These are phyloP conservation scores for Pichia insulana DNA, from an alignment of 805 yeast genomes.

Conservation along the genomic window DNA sequence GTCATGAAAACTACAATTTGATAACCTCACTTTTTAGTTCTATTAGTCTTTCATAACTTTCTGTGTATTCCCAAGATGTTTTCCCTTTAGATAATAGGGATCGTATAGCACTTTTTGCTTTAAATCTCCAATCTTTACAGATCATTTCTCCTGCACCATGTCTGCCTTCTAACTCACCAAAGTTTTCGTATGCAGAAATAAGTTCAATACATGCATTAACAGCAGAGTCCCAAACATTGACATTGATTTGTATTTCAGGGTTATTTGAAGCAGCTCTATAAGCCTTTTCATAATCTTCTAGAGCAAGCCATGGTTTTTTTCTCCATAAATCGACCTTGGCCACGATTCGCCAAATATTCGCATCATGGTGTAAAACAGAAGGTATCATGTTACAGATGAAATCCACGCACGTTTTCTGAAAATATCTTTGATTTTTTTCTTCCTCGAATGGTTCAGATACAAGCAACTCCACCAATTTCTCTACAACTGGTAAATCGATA, in stretches of 20 bases:
- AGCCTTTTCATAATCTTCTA: conserved; percentile 82
- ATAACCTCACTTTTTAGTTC: conserved; percentile 40
- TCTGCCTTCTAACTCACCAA: conserved; percentile 79
- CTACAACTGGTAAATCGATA: conserved; percentile 68
- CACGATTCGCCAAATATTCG: conserved; percentile 75
- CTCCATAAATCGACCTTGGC: conserved; percentile 85
- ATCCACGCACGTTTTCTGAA: conserved; percentile 61
- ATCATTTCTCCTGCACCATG: conserved; percentile 76
- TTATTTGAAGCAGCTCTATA: conserved; percentile 60
- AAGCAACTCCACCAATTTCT: conserved; percentile 60
- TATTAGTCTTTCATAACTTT: conserved; percentile 62
- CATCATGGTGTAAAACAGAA: conserved; percentile 51
- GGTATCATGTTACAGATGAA: conserved; percentile 67
- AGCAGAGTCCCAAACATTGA: conserved; percentile 63
- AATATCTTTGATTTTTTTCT: conserved; percentile 39
- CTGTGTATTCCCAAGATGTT: conserved; percentile 68
- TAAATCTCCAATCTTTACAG: conserved; percentile 87
- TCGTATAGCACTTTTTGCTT: conserved; percentile 64
- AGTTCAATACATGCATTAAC: conserved; percentile 72
- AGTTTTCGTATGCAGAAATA: conserved; percentile 75
- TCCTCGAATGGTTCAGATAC: conserved; percentile 39
- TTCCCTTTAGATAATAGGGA: conserved; percentile 74
- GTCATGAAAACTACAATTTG: conserved; percentile 11
- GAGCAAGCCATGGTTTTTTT: conserved; percentile 75
- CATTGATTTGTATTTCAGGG: conserved; percentile 56